Base-by-base conservation (phyloP, 108 stramenopile species). In the Stephanodiscus triporus region DNA sequence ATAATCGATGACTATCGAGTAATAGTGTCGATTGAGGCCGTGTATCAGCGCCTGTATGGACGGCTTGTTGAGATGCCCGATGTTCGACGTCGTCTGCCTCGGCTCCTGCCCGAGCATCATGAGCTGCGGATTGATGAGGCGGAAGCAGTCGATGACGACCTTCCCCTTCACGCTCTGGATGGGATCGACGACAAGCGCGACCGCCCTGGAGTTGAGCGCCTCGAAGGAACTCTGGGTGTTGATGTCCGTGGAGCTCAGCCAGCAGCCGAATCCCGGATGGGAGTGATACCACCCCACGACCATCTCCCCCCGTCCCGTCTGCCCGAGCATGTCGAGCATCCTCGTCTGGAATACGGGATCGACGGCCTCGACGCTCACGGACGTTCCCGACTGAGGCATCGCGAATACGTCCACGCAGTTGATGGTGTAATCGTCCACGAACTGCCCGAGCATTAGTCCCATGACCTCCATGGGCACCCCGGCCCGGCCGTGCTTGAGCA, bases 401-500 rank as follows among this genome's bases (percentile, higher is more conserved):
- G 98, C 98, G 81, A 99, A 99, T 45, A 99, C 99, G 75, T 99
- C 99, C 14, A 99, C 97, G 80, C 98, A 98, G 68, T 98, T 96
- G 69, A 99, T 97, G 55, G 98, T 98, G 87, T 99, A 99, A 54
- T 99, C 99, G 81, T 99, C 98, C 23, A 99, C 97, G 72, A 99
- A 99, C 67, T 98, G 93, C 38, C 99, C 99, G 63, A 99, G 88
- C 99, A 99, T 98, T 55, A 99, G 88, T 17, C 99, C 99, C 99
- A 99, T 99, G 58, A 99, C 98, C 85, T 99, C 98, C 98, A 99
- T 99, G 32, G 99, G 99, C 49, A 99, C 99, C 5, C 99, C 99
- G 62, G 99, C 98, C 7, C 99, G 97, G 16, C 99, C 99, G 82
- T 99, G 99, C 80, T 99, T 99, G 59, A 99, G 91, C 99, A 99